Conservation (phyloP, 2,329 filamentous ascomycete species). For the Colletotrichum truncatum region DNA sequence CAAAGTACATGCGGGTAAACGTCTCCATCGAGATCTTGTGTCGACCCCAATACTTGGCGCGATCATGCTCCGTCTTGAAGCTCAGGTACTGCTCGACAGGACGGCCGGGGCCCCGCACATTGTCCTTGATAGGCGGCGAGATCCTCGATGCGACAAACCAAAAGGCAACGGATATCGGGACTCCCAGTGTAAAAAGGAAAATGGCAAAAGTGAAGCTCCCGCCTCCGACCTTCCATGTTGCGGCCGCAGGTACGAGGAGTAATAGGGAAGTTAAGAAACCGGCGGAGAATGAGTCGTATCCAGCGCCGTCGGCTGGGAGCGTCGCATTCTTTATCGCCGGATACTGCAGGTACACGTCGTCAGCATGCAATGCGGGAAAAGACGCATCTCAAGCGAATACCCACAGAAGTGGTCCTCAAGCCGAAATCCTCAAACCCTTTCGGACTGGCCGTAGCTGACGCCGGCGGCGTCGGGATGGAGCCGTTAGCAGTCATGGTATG, state of each 20-base stretch:
- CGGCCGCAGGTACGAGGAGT: slow-evolving; percentile 73
- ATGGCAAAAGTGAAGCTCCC: slow-evolving; percentile 50
- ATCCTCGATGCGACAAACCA: slow-evolving; percentile 79
- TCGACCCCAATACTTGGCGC: slow-evolving; percentile 71
- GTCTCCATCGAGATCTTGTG: slow-evolving; percentile 83
- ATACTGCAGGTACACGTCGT: neutral
- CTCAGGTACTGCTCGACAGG: slow-evolving; percentile 84
- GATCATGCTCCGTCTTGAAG: slow-evolving; percentile 65
- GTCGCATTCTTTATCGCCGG: slow-evolving; percentile 87
- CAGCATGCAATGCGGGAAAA: neutral
- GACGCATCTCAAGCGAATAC: neutral
- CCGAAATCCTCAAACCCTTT: neutral
- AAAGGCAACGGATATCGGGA: slow-evolving; percentile 51
- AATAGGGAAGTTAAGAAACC: slow-evolving; percentile 73
- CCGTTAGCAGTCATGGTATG: neutral
- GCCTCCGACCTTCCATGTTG: slow-evolving; percentile 80
- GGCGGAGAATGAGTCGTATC: slow-evolving; percentile 83
- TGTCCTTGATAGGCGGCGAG: slow-evolving; percentile 85
- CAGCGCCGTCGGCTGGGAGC: slow-evolving; percentile 80
- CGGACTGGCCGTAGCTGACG: neutral
- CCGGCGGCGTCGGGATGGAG: neutral
- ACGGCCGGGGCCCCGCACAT: slow-evolving; percentile 78
- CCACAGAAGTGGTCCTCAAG: neutral
- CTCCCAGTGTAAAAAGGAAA: neutral
- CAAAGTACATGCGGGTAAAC: slow-evolving; percentile 92